Base-by-base conservation (phyloP, 2,329 filamentous ascomycete species). In the Trichoderma atroviride region DNA sequence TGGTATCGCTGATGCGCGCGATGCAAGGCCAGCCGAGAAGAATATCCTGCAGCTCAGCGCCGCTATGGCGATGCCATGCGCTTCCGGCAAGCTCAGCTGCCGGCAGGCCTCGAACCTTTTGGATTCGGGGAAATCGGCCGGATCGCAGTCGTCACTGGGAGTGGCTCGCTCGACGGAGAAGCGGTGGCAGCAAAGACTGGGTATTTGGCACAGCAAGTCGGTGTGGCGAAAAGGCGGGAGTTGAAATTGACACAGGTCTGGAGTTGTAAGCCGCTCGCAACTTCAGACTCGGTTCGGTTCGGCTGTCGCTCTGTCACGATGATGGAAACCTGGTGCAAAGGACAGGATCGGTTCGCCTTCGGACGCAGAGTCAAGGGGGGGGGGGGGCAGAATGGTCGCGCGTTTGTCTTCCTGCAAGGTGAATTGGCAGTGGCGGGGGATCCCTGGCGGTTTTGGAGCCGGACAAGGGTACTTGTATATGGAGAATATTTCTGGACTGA, bases 51-150 rank as follows among this genome's bases (percentile, higher is more conserved):
- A 69, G 70, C 71, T 67, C 59, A 68, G 59, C 58, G 58, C 67
- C 47, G 69, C 68, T 71, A 72, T 47, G 71, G 63, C 58, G 68
- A 58, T 70, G 71, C 74, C 73, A 77, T 76, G 63, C 70, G 76
- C 72, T 70, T 73, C 55, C 63, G 22, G 37, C 37, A 47, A 56
- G 52, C 40, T 59, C 63, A 67, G 63, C 35, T 55, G 52, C 63
- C 63, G 40, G 50, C 63, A 52, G 43, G 43, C 29, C 16, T 43
- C 22, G 29, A 16, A 43, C 29, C 43, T 16, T 60, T 63, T 16
- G 29, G 29, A 11, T 24, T 64, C 47, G 52, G 37, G 22, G 37
- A 31, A 27, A 19, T 52, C 63, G 63, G 63, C 63, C 55, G 63
- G 27, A 14, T 37, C 29, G 55, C 31, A 9, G n/a, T 55, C 53